These are phyloP conservation scores for Exutisphaerella laricina DNA, from an alignment of 2,329 filamentous ascomycete genomes.

Conservation along the genomic window DNA sequence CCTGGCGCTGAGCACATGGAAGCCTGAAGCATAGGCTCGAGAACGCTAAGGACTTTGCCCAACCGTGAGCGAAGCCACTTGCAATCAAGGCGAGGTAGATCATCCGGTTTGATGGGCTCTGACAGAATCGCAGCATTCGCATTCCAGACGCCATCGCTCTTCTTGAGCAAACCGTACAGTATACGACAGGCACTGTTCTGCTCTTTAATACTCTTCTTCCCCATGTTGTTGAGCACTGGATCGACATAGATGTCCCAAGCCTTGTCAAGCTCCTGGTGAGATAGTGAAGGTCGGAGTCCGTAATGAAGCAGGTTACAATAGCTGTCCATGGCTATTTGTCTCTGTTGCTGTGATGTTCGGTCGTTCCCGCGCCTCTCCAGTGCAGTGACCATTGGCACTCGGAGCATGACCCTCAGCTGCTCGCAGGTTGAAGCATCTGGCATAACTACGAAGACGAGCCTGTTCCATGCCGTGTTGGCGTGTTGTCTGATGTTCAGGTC, in stretches of 20 bases:
- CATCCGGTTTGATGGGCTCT: slow-evolving; percentile 53
- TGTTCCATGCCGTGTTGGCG: slow-evolving; percentile 80
- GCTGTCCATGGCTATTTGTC: slow-evolving; percentile 61
- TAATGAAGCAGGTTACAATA: slow-evolving; percentile 82
- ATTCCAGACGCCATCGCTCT: slow-evolving; percentile 61
- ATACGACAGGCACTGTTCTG: slow-evolving; percentile 60
- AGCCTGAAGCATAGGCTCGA: slow-evolving; percentile 50
- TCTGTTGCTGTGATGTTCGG: slow-evolving; percentile 40
- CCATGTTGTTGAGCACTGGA: slow-evolving; percentile 56
- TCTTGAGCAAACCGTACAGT: slow-evolving; percentile 67
- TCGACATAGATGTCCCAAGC: slow-evolving; percentile 74
- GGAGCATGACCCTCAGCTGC: slow-evolving; percentile 58
- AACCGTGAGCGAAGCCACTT: slow-evolving; percentile 80
- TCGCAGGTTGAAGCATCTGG: slow-evolving; percentile 54
- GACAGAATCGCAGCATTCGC: slow-evolving; percentile 61
- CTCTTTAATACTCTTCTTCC: slow-evolving; percentile 47
- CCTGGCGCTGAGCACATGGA: slow-evolving; percentile 40
- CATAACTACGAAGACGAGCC: slow-evolving; percentile 69
- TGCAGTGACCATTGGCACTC: slow-evolving; percentile 63
- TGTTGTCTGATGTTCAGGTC: slow-evolving; percentile 66
- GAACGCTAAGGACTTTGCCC: slow-evolving; percentile 56
- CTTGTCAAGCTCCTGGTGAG: slow-evolving; percentile 60
- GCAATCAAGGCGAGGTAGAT: slow-evolving; percentile 76
- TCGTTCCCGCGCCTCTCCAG: slow-evolving; percentile 59
- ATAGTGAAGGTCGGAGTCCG: slow-evolving; percentile 64